Conservation (phyloP, 192 early-diverging fungal species). For the Entomortierella lignicola region DNA sequence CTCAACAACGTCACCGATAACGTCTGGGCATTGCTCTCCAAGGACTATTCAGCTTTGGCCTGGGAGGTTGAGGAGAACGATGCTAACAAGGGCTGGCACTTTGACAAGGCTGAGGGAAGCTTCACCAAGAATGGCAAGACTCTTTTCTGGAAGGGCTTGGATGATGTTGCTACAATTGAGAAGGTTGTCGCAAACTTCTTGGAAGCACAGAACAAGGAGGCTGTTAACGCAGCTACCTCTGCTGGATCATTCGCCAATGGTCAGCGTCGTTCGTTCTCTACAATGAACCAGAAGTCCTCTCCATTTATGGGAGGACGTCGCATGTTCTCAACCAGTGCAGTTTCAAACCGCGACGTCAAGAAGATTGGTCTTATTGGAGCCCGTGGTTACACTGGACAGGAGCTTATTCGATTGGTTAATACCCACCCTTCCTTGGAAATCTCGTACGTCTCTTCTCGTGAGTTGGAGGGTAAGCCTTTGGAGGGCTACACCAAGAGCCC, state of each 20-base stretch:
- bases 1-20: slow-evolving; percentile 98
- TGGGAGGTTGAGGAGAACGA: slow-evolving; percentile 87
- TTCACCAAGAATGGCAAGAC: slow-evolving; percentile 79
- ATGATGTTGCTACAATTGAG: slow-evolving; percentile 83
- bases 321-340: slow-evolving; percentile 65
- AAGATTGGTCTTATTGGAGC: slow-evolving; percentile 96
- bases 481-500: slow-evolving; percentile 76
- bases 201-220: slow-evolving; percentile 46
- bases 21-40: slow-evolving; percentile 88
- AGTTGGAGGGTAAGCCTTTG: slow-evolving; percentile 89
- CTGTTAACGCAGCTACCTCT: slow-evolving; percentile 28
- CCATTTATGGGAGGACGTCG: slow-evolving; percentile 60
- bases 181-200: slow-evolving; percentile 70
- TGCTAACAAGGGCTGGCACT: slow-evolving; percentile 92
- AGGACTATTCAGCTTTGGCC: slow-evolving; percentile 83
- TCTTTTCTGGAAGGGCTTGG: slow-evolving; percentile 94
- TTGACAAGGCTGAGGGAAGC: slow-evolving; percentile 93
- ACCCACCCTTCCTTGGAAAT: slow-evolving; percentile 89
- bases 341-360: slow-evolving; percentile 41
- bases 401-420: slow-evolving; percentile 92
- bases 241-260: slow-evolving; percentile 19
- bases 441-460: slow-evolving; percentile 92
- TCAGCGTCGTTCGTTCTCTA: slow-evolving; percentile 72
- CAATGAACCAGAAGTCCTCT: slow-evolving; percentile 48
- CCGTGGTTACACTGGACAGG: slow-evolving; percentile 96